Percentiles rank a stretch among this genome's conserved stretches.
These are phyloP conservation scores for Boehmeria nivea DNA, from an alignment of 306 rosid species.

Conservation along the genomic window DNA sequence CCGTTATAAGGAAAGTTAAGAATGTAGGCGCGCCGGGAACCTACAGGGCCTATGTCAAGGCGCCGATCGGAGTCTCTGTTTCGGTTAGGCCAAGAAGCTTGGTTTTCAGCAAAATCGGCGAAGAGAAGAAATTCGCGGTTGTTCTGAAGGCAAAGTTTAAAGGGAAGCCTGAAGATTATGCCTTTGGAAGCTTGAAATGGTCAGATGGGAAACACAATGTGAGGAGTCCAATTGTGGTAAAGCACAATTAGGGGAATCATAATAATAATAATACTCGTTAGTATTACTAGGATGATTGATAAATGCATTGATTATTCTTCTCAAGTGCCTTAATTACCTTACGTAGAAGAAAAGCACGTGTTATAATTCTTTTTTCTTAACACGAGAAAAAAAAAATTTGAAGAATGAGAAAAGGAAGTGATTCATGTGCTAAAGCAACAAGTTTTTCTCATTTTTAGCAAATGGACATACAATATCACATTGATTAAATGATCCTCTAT, in stretches of 20 bases:
- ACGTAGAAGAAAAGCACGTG: too few species aligned
- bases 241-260: neutral
- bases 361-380: too few species aligned
- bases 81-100: slow-evolving; percentile 29
- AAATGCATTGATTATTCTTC: too few species aligned
- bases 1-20: slow-evolving; percentile 37
- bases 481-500: too few species aligned
- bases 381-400: too few species aligned
- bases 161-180: neutral
- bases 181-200: slow-evolving; percentile 42
- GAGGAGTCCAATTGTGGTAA: slow-evolving; percentile 33
- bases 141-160: slow-evolving; percentile 6
- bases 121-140: slow-evolving; percentile 38
- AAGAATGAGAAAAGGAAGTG: too few species aligned
- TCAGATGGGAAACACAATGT: slow-evolving; percentile 35
- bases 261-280: too few species aligned
- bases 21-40: slow-evolving; percentile 50
- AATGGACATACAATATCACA: too few species aligned
- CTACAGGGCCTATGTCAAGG: slow-evolving; percentile 25
- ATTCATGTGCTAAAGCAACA: too few species aligned
- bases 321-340: too few species aligned
- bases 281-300: too few species aligned
- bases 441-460: too few species aligned
- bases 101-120: slow-evolving; percentile 33
- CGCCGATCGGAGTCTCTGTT: slow-evolving; percentile 29